Conservation (phyloP, 2,329 filamentous ascomycete species). For the Coniochaeta sp. region DNA sequence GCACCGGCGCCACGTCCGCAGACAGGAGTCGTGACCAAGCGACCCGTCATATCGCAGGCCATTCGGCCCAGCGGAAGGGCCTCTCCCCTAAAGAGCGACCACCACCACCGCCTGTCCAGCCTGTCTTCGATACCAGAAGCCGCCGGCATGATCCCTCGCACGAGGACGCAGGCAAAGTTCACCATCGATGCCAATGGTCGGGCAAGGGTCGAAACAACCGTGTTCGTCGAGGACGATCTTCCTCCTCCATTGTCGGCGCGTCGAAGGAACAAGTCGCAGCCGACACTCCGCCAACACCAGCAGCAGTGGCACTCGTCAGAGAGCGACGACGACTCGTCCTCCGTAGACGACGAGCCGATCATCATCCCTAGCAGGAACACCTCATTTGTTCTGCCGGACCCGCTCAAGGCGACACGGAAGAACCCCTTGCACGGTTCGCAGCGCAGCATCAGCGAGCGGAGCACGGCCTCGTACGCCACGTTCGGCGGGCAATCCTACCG, state of each 20-base stretch:
- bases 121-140: slow-evolving; percentile 53
- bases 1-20: slow-evolving; percentile 32
- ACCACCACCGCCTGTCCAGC: slow-evolving; percentile 41
- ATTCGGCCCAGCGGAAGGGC: slow-evolving; percentile 36
- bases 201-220: slow-evolving; percentile 46
- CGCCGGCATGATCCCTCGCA: slow-evolving; percentile 26
- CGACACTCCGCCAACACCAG: slow-evolving; percentile 14
- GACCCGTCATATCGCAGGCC: slow-evolving; percentile 25
- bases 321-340: slow-evolving; percentile 40
- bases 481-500: slow-evolving; percentile 17
- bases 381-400: slow-evolving; percentile 51
- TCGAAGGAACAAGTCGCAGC: slow-evolving; percentile 16
- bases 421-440: slow-evolving; percentile 40
- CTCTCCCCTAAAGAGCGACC: slow-evolving; percentile 45
- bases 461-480: slow-evolving; percentile 31
- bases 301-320: slow-evolving; percentile 29
- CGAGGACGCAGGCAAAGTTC: slow-evolving; percentile 52
- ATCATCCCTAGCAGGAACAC: slow-evolving; percentile 54
- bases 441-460: slow-evolving; percentile 42
- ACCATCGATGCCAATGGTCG: slow-evolving; percentile 56
- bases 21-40: slow-evolving; percentile 21
- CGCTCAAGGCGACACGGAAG: slow-evolving; percentile 35
- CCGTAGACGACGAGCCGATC: slow-evolving; percentile 57
- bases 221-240: slow-evolving; percentile 27
- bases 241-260: slow-evolving; percentile 8